Conservation (phyloP, 2,329 filamentous ascomycete genomes). For the Dactylellina leptospora region DNA sequence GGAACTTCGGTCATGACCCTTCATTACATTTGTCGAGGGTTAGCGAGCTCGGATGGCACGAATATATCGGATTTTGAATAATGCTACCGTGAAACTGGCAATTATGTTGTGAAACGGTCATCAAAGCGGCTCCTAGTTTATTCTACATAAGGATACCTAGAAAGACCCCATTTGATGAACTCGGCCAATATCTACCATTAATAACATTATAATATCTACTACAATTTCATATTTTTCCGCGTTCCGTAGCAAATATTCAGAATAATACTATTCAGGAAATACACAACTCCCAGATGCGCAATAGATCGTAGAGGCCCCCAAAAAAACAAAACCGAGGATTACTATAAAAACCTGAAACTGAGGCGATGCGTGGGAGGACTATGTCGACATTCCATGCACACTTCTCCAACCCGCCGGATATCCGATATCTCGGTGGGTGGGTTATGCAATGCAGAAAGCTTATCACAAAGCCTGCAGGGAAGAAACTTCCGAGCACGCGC, state of each 20-base stretch:
- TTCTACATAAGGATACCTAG: too few relatives aligned
- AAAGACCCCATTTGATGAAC: too few relatives aligned
- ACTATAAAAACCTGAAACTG: conserved; percentile 14
- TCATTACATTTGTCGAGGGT: too few relatives aligned
- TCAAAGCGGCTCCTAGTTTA: too few relatives aligned
- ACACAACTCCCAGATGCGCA: background rate
- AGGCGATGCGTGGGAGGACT: background rate
- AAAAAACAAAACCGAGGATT: background rate
- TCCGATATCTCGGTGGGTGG: conserved; percentile 47
- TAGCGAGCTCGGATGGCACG: too few relatives aligned
- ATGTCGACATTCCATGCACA: background rate
- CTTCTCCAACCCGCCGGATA: conserved; percentile 2
- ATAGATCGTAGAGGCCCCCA: background rate
- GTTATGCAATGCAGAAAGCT: conserved; percentile 40
- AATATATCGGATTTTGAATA: too few relatives aligned
- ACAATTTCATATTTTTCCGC: too few relatives aligned
- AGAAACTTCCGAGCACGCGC: conserved; percentile 18
- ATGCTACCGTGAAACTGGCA: too few relatives aligned
- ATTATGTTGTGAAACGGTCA: too few relatives aligned
- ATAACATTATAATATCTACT: too few relatives aligned
- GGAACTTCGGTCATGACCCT: too few relatives aligned
- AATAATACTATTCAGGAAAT: background rate
- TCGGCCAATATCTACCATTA: too few relatives aligned
- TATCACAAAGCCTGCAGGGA: conserved; percentile 35
- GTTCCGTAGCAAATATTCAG: background rate